Conservation (phyloP, 176 grass and related monocot genomes). For the Carex pumila region DNA sequence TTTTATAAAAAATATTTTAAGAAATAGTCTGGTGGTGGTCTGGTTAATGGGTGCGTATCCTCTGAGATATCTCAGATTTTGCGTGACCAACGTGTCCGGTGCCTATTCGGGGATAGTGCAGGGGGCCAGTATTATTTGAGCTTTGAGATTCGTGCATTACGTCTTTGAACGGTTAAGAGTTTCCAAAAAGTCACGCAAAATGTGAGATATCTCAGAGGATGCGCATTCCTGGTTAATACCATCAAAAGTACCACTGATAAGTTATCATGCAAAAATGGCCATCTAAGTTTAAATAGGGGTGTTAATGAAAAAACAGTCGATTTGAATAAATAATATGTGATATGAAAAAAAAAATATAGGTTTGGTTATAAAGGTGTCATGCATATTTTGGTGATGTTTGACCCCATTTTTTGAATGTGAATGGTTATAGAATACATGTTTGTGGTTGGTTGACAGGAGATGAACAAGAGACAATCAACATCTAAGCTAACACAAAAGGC, state of each 20-base stretch:
- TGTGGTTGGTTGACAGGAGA: conserved; percentile 38
- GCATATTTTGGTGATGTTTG: neutral
- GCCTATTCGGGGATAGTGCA: too few relatives aligned
- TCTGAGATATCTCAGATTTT: too few relatives aligned
- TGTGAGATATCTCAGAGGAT: too few relatives aligned
- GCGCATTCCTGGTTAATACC: neutral
- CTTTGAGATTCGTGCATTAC: too few relatives aligned
- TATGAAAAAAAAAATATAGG: neutral
- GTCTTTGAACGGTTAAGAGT: too few relatives aligned
- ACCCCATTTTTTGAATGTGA: neutral
- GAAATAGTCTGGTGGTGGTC: neutral
- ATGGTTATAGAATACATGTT: conserved; percentile 1
- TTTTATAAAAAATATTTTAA: neutral
- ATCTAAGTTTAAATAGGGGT: neutral
- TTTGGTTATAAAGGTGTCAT: neutral
- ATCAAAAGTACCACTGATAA: neutral
- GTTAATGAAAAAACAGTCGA: neutral
- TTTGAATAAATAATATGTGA: neutral
- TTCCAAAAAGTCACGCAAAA: too few relatives aligned
- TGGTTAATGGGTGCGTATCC: neutral
- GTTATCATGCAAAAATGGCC: neutral
- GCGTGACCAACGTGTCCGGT: too few relatives aligned
- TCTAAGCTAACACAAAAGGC: conserved; percentile 53
- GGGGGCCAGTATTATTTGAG: too few relatives aligned
- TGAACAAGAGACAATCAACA: conserved; percentile 35